Percentiles rank a stretch among this genome's conserved stretches.
These are phyloP conservation scores for Aurifilum marmelostoma DNA, from an alignment of 2,329 filamentous ascomycete species.

Conservation along the genomic window DNA sequence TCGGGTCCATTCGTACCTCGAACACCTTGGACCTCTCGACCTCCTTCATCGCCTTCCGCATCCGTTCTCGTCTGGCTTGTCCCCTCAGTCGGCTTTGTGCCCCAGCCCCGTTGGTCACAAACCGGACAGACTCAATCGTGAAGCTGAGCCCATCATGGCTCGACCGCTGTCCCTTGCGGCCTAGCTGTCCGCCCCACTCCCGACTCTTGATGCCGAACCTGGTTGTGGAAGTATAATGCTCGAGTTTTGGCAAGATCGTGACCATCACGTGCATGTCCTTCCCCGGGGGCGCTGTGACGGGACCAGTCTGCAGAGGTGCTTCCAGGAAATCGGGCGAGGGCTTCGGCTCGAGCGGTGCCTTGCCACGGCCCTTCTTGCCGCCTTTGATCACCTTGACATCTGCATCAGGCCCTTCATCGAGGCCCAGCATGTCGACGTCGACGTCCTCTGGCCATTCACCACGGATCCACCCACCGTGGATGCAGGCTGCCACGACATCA, in stretches of 20 bases:
- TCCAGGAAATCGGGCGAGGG: conserved; percentile 44
- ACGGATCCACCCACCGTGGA: conserved; percentile 90
- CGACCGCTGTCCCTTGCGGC: conserved; percentile 41
- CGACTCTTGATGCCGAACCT: conserved; percentile 82
- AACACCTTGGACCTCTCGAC: conserved; percentile 46
- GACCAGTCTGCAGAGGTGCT: conserved; percentile 61
- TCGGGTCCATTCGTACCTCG: conserved; percentile 37
- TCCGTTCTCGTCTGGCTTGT: conserved; percentile 59
- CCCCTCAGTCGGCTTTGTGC: conserved; percentile 60
- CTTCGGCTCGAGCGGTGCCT: conserved; percentile 27
- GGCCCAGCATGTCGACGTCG: conserved; percentile 67
- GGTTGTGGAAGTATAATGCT: conserved; percentile 74
- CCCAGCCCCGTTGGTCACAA: conserved; percentile 76
- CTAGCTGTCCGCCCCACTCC: conserved; percentile 68
- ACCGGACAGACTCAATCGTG: conserved; percentile 79
- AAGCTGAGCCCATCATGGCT: conserved; percentile 87
- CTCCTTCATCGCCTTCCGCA: conserved; percentile 58
- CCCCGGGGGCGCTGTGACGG: conserved; percentile 65
- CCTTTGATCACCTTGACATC: conserved; percentile 38
- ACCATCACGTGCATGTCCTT: conserved; percentile 87
- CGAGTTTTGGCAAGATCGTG: conserved; percentile 77
- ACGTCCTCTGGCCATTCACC: conserved; percentile 85
- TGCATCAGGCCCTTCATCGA: conserved; percentile 45
- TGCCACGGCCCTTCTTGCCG: conserved; percentile 34
- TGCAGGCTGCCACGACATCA: conserved; percentile 87